Conservation (phyloP, 352 stramenopile species). For the Globisporangium spiculum region DNA sequence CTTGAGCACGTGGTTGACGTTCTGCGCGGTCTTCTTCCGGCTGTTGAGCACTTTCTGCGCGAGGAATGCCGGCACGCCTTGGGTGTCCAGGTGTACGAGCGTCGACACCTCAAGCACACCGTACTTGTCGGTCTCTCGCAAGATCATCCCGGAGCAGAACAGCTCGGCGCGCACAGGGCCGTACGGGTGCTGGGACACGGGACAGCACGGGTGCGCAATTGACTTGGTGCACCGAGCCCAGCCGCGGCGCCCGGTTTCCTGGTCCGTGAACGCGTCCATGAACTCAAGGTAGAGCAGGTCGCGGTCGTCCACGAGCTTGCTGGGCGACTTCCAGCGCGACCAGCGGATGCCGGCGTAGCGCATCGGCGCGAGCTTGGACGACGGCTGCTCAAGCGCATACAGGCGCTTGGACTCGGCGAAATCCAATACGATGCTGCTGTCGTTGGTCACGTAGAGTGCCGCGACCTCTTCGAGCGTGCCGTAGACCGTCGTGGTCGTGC, state of each 20-base stretch:
- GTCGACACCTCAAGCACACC: slow-evolving; percentile 57
- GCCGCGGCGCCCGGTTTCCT: slow-evolving; percentile 45
- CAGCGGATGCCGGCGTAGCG: slow-evolving; percentile 48
- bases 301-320: slow-evolving; percentile 43
- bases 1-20: slow-evolving; percentile 66
- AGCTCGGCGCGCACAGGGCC: slow-evolving; percentile 51
- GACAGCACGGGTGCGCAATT: slow-evolving; percentile 58
- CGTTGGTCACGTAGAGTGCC: slow-evolving; percentile 45
- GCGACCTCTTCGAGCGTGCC: slow-evolving; percentile 65
- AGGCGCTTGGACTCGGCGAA: slow-evolving; percentile 47
- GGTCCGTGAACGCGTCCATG: slow-evolving; percentile 70
- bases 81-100: slow-evolving; percentile 53
- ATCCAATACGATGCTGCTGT: slow-evolving; percentile 45
- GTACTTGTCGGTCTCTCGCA: slow-evolving; percentile 52
- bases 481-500: slow-evolving; percentile 45
- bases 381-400: slow-evolving; percentile 43
- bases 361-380: slow-evolving; percentile 38
- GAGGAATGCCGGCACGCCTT: slow-evolving; percentile 43
- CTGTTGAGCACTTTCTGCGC: slow-evolving; percentile 40
- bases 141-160: slow-evolving; percentile 53
- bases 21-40: slow-evolving; percentile 44
- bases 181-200: slow-evolving; percentile 52
- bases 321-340: slow-evolving; percentile 55
- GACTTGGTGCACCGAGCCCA: slow-evolving; percentile 70
- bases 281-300: slow-evolving; percentile 62